Base-by-base conservation (phyloP, 2,329 filamentous ascomycete species). In the Blastomyces gilchristii region DNA sequence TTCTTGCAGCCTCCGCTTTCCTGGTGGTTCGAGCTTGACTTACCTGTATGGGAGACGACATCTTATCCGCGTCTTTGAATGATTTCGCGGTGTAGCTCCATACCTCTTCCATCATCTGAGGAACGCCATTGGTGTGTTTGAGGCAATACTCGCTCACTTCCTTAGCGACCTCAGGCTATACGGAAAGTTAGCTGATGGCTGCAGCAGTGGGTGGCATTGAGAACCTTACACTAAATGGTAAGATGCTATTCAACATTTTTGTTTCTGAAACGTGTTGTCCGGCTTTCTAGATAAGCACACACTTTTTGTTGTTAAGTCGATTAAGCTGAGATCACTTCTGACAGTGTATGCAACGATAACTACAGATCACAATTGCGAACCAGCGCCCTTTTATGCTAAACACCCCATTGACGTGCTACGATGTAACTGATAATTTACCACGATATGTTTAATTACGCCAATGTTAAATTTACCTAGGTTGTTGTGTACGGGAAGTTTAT, bases 11-110 rank as follows among this genome's bases (percentile, higher is more conserved):
- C 50, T 31, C 3, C 31, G 0, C 31, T 12, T 37, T 18, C 8
- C 8, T 54, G 16, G 11, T n/a, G 14, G 2, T 18, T 14, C 16
- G 3, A 37, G 31, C 16, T 54, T 54, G 9, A 8, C 52, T 54
- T 54, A 54, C 52, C 52, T 54, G 52, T 54, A 54, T 34, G 28
- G 52, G 52, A 11, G 52, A 54, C n/a, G 52, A 54, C 52, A 54
- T 54, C 31, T 54, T 54, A 54, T 54, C 52, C 9, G 52, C 52
- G 7, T 54, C 52, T 54, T 54, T 54, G 28, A 54, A 54, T 54
- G 52, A 54, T 37, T 18, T 54, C 52, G 52, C 28, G 14, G 52
- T 54, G 8, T 54, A n/a, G 7, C n/a, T 16, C 52, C 52, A 54
- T n/a, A 54, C 52, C 52, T 54, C 52, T 8, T 37, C 14, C 52